Evolutionary conservation across 2,329 filamentous ascomycete genomes (phyloP).

Genomic region (Monascus ruber): DNA sequence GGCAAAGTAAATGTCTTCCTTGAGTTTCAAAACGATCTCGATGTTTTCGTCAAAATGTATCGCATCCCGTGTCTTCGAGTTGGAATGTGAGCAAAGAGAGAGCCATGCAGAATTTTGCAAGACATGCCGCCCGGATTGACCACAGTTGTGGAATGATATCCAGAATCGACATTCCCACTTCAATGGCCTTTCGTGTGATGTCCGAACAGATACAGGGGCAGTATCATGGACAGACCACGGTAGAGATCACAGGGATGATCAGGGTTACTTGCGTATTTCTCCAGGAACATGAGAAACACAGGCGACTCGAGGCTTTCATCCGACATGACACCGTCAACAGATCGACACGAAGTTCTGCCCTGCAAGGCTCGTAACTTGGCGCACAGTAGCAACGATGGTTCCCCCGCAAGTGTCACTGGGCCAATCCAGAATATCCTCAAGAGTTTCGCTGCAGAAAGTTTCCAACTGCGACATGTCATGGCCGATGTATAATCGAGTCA

Average conservation of each 20-base stretch:
- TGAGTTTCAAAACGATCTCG: conserved; percentile 37
- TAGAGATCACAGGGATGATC: conserved; percentile 46
- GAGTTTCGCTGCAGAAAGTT: conserved; percentile 43
- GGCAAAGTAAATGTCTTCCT: conserved; percentile 42
- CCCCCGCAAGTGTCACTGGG: conserved; percentile 47
- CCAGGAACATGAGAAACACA: conserved; percentile 38
- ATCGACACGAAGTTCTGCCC: conserved; percentile 45
- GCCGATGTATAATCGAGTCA: conserved; percentile 44
- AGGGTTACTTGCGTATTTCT: conserved; percentile 36
- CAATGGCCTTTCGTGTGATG: conserved; percentile 34
- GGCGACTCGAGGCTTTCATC: conserved; percentile 43
- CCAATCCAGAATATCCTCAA: conserved; percentile 49
- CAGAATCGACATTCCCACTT: conserved; percentile 31
- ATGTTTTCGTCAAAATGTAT: conserved; percentile 37
- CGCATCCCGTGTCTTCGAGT: conserved; percentile 29
- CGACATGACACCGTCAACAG: conserved; percentile 39
- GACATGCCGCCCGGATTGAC: conserved; percentile 32
- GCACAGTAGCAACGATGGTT: conserved; percentile 41
- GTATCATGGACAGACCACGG: conserved; percentile 35
- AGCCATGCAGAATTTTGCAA: conserved; percentile 36
- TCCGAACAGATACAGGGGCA: conserved; percentile 34
- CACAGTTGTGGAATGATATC: conserved; percentile 34
- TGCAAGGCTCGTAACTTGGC: conserved; percentile 51
- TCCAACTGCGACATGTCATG: conserved; percentile 49
- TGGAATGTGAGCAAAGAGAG: conserved; percentile 33